Base-by-base conservation (phyloP, 75 land plant genomes). In the Pinus albicaulis region DNA sequence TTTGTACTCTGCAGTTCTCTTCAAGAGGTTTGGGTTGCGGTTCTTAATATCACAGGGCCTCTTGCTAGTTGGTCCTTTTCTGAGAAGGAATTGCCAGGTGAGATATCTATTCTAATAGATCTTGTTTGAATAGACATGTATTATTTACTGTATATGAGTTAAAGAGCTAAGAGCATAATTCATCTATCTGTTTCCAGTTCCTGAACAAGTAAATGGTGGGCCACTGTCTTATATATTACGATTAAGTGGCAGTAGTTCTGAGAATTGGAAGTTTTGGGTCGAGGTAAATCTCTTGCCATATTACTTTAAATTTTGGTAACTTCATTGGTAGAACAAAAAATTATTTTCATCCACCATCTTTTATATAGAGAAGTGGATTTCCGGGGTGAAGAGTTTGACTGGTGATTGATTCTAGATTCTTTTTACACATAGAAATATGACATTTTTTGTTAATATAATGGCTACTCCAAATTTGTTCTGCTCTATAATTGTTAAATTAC, bases 181-280 rank as follows among this genome's bases (percentile, higher is more conserved):
- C 3, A 23, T 24, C 5, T 10, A 38, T 22, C 26, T 69, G 25
- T 61, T 69, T 84, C 53, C 90, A 93, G 90, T 77, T 70, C 90
- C 98, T 20, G 94, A 94, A 70, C 79, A 11, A 31, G 53, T 85
- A 53, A 76, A 74, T 75, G 90, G 91, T 34, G 99, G 98, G 12
- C 95, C 98, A 16, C 92, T 92, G 20, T 96, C 99, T 11, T 89
- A 92, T 65, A 88, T 96, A 14, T 89, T 87, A 73, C 86, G 99
- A 73, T 80, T 96, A 14, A 93, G 92, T 73, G 99, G 99, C 59
- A 74, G 70, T 20, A 76, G 85, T 68, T 52, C 76, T 59, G 84
- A 91, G 59, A 90, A 84, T 55, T 96, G 99, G 99, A 91, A 82
- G 7, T 96, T 94, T 69, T 96, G 99, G 99, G 72, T 96, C 59